Evolutionary conservation across 2,329 filamentous ascomycete species (phyloP), one percentile per base, ranked within the genome.

Genomic region (Aspergillus clavatus): DNA sequence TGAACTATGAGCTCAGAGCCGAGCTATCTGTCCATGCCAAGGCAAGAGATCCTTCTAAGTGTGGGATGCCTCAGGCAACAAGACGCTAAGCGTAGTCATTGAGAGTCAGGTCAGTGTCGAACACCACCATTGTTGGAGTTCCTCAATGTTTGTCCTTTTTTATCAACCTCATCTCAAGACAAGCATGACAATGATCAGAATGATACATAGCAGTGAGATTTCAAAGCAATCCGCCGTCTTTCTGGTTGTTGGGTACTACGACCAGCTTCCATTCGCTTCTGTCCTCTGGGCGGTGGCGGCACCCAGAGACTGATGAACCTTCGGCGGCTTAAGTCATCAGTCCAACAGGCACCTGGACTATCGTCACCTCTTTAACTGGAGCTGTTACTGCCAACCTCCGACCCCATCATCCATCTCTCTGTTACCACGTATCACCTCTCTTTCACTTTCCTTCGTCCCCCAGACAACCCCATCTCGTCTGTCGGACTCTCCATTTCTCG

Each of bases 191-290:
- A 31, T 22, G n/a, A 27, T 18, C n/a, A n/a, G n/a, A 16, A 26
- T 10, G 11, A 39, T 18, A 27, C 26, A 27, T 39, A 39, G 26
- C 7, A n/a, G 11, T 14, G 12, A 24, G 16, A 16, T 39, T 14
- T 35, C 28, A 10, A 36, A 39, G 26, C 18, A 24, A 23, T 27
- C 12, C 26, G 14, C 38, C 35, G 37, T 14, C 10, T 18, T 4
- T 35, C 31, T 35, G 31, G 31, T 35, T n/a, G 31, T 35, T 45
- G 31, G 48, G 38, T 46, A n/a, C n/a, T n/a, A 66, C 62, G 57
- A 67, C 58, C 48, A 50, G 62, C 45, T 69, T 68, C 66, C 66
- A 68, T 65, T 42, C 43, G 59, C 52, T 69, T 69, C 66, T 66
- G 45, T 54, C 52, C 53, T 48, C 56, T 51, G 57, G 59, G 58